Evolutionary conservation across 495 filamentous ascomycete species (phyloP), one percentile per base, ranked within the genome.

Genomic region (Acidiella bohemica): DNA sequence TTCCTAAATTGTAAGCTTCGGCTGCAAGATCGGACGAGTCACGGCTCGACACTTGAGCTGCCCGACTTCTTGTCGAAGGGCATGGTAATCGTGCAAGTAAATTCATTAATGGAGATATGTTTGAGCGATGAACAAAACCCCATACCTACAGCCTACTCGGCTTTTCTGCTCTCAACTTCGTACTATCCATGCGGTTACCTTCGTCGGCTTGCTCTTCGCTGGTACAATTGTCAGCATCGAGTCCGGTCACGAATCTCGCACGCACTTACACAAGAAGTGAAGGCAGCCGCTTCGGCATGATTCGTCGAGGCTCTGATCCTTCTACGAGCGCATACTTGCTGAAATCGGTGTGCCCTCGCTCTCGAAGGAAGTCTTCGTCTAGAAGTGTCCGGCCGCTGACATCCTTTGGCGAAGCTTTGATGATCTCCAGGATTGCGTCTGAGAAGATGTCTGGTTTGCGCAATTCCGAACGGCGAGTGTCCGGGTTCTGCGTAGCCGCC

Each of bases 151-250:
- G n/a, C n/a, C n/a, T n/a, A n/a, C n/a, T n/a, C n/a, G n/a, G n/a
- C n/a, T n/a, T n/a, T n/a, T n/a, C n/a, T n/a, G n/a, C n/a, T n/a
- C n/a, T n/a, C n/a, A n/a, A n/a, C n/a, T n/a, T n/a, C n/a, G 31
- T 61, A 56, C 81, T 88, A 59, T 90, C 80, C 55, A 76, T 68
- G 44, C 73, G 68, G 54, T 63, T 66, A 4, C 84, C 84, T 55
- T 92, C 81, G 47, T 92, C 84, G 44, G 76, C 77, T 57, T 93
- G 83, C 64, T 92, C 84, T 16, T 63, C 70, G 12, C 92, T 82
- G 24, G 66, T 70, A 39, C 92, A 48, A 32, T 78, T 68, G 1
- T 84, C 84, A 47, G 92, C 67, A 7, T 27, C 25, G 25, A n/a
- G n/a, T n/a, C n/a, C n/a, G n/a, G n/a, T n/a, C n/a, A n/a, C n/a